phyloP scores from a whole-genome alignment of 768 basidiomycete genomes.

The Lyophyllum semitale region DNA sequence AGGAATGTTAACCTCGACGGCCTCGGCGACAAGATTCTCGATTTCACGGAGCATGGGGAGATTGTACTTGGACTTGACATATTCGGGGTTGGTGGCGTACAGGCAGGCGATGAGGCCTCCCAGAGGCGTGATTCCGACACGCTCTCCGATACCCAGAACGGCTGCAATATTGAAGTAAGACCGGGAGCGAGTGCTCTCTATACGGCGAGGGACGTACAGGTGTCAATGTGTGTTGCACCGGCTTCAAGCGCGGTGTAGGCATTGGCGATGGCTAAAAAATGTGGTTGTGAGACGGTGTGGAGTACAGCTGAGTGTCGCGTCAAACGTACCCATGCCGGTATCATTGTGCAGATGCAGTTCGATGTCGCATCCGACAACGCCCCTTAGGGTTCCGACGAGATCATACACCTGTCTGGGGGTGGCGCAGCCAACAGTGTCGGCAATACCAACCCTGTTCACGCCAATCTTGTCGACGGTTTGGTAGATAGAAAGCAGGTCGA shows the following conservation, averaged over 20 bases:
- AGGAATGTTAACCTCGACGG: conserved; percentile 96
- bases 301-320: background rate
- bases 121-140: conserved; percentile 97
- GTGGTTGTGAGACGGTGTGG: background rate
- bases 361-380: conserved; percentile 97
- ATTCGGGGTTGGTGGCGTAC: conserved; percentile 96
- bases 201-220: conserved; percentile 56
- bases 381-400: conserved; percentile 91
- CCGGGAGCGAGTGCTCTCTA: background rate
- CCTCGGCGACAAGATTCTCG: conserved; percentile 98
- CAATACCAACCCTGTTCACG: conserved; percentile 97
- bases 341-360: conserved; percentile 99
- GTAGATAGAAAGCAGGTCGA: conserved; percentile 98
- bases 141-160: conserved; percentile 96
- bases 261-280: conserved; percentile 86
- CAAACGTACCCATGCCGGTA: conserved; percentile 83
- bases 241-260: conserved; percentile 98
- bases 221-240: conserved; percentile 98
- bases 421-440: conserved; percentile 98
- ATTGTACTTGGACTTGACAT: conserved; percentile 99
- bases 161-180: conserved; percentile 43
- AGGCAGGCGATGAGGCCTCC: conserved; percentile 97
- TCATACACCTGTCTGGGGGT: conserved; percentile 99
- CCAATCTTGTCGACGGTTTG: conserved; percentile 99
- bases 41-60: conserved; percentile 96